Base-by-base conservation (phyloP, 768 basidiomycete genomes). In the Royoungia palumana region DNA sequence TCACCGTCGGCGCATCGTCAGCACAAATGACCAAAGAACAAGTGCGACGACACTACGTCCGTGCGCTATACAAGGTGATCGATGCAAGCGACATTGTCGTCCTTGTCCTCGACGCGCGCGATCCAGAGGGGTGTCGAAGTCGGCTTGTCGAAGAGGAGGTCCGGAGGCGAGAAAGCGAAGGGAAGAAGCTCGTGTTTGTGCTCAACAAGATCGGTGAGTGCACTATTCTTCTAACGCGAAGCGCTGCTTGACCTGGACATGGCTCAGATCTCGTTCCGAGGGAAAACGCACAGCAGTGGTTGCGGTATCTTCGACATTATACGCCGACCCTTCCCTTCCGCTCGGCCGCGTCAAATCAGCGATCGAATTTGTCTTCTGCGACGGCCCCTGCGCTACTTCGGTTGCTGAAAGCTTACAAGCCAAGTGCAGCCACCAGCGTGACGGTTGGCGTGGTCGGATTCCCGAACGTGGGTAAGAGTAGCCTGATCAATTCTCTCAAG, bases 401-500 rank as follows among this genome's bases (percentile, higher is more conserved):
- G 44, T 75, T 96, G 3, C 73, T 95, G 35, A 96, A 95, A 61
- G 86, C 85, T 0, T 89, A 87, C 65, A 87, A 84, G 54, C 85
- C 84, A 1, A 81, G 74, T 27, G 57, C 69, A 1, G 73, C 81
- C 1, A 81, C 83, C 27, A 87, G 81, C 54, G 74, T 91, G 43
- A 93, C 90, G 0, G 79, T 95, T 42, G 93, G 93, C 14, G 89
- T 98, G 16, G 89, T 97, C 5, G 95, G 95, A 2, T 95, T 93
- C 69, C 95, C 95, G 1, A 98, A 98, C 67, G 95, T 98, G 39
- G 95, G 95, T 13, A 98, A 98, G 72, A 94, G 91, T 48, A 89
- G 85, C 60, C 63, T 98, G 49, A 94, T 99, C 67, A 98, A 98
- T 66, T 87, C 90, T 37, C 71, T 99, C 44, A 94, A 93, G 68